A percentile compares a stretch with the other conserved stretches of the same genome.
These are phyloP conservation scores for Nothophytophthora sp. DNA, from an alignment of 352 stramenopile species.

Conservation along the genomic window DNA sequence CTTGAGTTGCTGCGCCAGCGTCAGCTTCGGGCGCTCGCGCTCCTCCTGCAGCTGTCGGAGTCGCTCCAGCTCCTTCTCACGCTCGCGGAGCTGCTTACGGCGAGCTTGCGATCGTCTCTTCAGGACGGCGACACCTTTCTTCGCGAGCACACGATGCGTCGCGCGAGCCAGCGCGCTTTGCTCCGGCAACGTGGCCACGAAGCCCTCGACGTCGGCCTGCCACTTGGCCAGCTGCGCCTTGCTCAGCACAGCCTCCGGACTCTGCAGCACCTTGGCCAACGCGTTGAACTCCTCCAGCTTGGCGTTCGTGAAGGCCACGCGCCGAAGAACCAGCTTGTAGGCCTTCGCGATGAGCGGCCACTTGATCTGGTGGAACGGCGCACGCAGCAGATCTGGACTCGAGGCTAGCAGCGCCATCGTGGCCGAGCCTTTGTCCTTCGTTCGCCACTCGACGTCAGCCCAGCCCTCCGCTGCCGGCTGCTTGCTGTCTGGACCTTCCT, in stretches of 20 bases:
- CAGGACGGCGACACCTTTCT: conserved; percentile 47
- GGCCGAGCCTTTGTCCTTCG: conserved; percentile 17
- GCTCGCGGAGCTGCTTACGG: conserved; percentile 50
- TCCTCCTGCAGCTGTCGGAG: conserved; percentile 46
- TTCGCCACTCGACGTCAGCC: conserved; percentile 54
- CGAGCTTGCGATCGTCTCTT: conserved; percentile 38
- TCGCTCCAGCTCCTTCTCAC: conserved; percentile 49
- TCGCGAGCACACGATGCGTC: conserved; percentile 40
- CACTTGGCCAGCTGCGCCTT: conserved; percentile 59
- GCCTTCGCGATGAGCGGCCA: conserved; percentile 51
- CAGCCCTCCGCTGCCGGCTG: conserved; percentile 15
- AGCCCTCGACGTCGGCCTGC: conserved; percentile 37
- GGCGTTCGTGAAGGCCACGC: conserved; percentile 43
- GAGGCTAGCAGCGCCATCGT: conserved; percentile 36
- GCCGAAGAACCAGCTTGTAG: conserved; percentile 46
- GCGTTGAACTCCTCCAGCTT: conserved; percentile 71
- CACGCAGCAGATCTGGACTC: conserved; percentile 44
- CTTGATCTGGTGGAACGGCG: conserved; percentile 55
- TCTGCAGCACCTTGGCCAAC: conserved; percentile 50
- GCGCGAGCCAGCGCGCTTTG: conserved; percentile 30
- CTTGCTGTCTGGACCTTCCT: conserved; percentile 21
- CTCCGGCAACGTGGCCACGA: conserved; percentile 29
- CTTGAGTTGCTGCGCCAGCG: conserved; percentile 52
- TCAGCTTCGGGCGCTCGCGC: conserved; percentile 35
- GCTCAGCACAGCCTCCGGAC: conserved; percentile 39